phyloP scores from a whole-genome alignment of 2,329 filamentous ascomycete genomes.

The Aureobasidium zeae region DNA sequence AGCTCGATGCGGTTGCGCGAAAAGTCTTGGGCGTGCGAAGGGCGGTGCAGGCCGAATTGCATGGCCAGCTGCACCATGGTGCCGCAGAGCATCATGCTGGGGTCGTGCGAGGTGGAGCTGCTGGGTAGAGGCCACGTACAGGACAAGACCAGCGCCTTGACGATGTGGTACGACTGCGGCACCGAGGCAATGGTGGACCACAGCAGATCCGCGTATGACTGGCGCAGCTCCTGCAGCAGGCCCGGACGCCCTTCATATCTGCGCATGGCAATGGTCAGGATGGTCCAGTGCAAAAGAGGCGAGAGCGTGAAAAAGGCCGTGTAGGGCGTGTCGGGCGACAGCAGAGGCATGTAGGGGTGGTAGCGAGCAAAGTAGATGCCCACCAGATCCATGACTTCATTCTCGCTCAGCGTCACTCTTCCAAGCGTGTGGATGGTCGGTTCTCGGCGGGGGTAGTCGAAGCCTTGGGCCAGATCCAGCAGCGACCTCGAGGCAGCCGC shows the following conservation, averaged over 20 bases:
- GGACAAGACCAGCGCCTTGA: constrained; percentile 69
- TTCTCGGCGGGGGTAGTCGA: constrained; percentile 43
- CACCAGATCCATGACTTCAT: constrained; percentile 50
- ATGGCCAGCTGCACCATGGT: constrained; percentile 84
- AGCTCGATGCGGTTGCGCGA: constrained; percentile 58
- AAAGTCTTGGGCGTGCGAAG: constrained; percentile 75
- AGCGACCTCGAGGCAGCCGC: constrained; percentile 30
- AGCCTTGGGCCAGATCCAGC: constrained; percentile 32
- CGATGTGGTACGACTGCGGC: constrained; percentile 68
- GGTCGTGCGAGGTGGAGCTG: constrained; percentile 70
- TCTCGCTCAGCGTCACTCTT: constrained; percentile 34
- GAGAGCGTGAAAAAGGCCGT: constrained; percentile 65
- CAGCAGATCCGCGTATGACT: constrained; percentile 57
- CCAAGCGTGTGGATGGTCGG: constrained; percentile 51
- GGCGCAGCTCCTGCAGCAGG: constrained; percentile 58
- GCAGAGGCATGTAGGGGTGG: constrained; percentile 68
- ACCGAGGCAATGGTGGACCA: constrained; percentile 72
- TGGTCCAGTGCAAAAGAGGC: constrained; percentile 76
- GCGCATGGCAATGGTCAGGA: constrained; percentile 64
- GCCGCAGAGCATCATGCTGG: constrained; percentile 71
- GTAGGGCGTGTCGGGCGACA: constrained; percentile 53
- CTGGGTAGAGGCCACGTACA: constrained; percentile 77
- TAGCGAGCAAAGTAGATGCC: constrained; percentile 66
- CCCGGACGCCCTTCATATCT: constrained; percentile 56
- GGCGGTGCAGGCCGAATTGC: constrained; percentile 71